phyloP scores from a whole-genome alignment of 2,329 filamentous ascomycete genomes.

The Diaporthe nobilis region DNA sequence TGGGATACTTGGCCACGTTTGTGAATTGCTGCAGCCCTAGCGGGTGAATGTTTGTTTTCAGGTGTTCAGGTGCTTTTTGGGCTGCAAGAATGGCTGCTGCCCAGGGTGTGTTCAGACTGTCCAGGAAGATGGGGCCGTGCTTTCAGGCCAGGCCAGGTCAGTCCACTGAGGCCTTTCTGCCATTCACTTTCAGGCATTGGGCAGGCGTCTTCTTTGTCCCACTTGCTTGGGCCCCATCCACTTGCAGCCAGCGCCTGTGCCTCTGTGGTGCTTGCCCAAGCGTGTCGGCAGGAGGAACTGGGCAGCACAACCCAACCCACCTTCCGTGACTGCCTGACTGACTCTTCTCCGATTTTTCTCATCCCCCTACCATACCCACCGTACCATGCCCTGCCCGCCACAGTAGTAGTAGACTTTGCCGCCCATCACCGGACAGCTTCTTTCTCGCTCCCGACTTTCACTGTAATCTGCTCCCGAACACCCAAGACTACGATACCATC shows the following conservation, averaged over 20 bases:
- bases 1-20: neutral
- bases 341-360: constrained; percentile 36
- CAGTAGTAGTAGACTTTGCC: constrained; percentile 13
- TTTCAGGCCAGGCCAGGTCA: constrained; percentile 15
- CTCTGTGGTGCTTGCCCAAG: neutral
- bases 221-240: constrained; percentile 24
- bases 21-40: neutral
- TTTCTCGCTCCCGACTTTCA: constrained; percentile 25
- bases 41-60: neutral
- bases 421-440: constrained; percentile 21
- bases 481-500: constrained; percentile 22
- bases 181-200: constrained; percentile 2
- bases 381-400: constrained; percentile 1
- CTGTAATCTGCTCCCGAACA: constrained; percentile 21
- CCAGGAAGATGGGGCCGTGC: neutral
- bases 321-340: constrained; percentile 20
- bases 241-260: constrained; percentile 1
- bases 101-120: constrained; percentile 12
- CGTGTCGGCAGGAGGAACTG: constrained; percentile 1
- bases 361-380: constrained; percentile 11
- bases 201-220: constrained; percentile 17
- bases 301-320: constrained; percentile 11
- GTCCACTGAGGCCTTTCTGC: constrained; percentile 24
- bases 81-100: neutral
- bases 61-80: constrained; percentile 1